Percentiles rank a stretch among this genome's conserved stretches.
phyloP scores from a whole-genome alignment of 306 rosid species.

The Hippophae gyantsensis region DNA sequence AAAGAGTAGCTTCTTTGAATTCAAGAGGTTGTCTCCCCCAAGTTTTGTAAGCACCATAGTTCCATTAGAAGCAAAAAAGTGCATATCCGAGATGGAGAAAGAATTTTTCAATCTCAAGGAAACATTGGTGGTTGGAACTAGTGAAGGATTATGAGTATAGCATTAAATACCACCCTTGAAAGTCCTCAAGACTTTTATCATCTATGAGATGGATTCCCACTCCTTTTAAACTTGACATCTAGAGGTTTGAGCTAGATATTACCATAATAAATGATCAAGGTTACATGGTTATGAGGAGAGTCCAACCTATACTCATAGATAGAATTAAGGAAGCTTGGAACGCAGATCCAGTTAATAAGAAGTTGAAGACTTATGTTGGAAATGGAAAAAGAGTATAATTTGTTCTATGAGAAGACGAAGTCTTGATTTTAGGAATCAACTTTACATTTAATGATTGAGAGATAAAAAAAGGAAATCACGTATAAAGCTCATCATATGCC shows the following conservation, averaged over 20 bases:
- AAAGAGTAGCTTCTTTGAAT: too few relatives aligned
- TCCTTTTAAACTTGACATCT: neutral
- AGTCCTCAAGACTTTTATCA: accelerated
- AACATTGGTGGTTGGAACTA: neutral
- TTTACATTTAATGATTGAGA: neutral
- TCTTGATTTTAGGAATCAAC: neutral
- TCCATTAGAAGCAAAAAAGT: too few relatives aligned
- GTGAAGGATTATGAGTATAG: neutral
- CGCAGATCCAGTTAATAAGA: too few relatives aligned
- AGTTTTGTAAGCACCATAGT: too few relatives aligned
- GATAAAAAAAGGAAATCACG: neutral
- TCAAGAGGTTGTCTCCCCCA: too few relatives aligned
- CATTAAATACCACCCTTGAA: neutral
- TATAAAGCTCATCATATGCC: neutral
- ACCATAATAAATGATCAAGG: too few relatives aligned
- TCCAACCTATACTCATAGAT: too few relatives aligned
- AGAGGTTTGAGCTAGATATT: neutral
- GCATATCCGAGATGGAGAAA: too few relatives aligned
- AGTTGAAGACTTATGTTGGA: neutral
- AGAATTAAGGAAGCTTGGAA: too few relatives aligned
- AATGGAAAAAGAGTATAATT: accelerated
- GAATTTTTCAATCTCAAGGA: too few relatives aligned
- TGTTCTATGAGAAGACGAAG: neutral
- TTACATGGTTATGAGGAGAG: too few relatives aligned
- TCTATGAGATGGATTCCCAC: neutral